Percentiles rank a stretch among this genome's conserved stretches.
Conservation (phyloP, 2,329 filamentous ascomycete species). For the Pseudopyricularia javanii region DNA sequence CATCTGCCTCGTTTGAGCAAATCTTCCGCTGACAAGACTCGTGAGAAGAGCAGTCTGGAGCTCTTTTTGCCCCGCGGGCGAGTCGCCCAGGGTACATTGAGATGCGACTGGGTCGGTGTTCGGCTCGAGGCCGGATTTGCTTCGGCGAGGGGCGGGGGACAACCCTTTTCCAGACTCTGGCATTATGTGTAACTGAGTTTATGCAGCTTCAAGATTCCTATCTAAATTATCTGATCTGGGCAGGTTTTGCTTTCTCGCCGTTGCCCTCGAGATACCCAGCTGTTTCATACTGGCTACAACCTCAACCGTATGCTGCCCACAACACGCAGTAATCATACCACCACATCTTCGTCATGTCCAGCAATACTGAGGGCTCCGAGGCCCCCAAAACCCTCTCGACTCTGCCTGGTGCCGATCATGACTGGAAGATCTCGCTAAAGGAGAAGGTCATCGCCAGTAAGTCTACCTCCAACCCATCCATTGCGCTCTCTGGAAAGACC, state of each 20-base stretch:
- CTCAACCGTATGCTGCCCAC: neutral
- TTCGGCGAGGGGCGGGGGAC: neutral
- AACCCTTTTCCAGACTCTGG: too few relatives aligned
- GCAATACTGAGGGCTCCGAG: neutral
- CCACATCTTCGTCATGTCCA: neutral
- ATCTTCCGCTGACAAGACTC: neutral
- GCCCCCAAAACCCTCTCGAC: constrained; percentile 8
- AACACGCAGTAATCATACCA: neutral
- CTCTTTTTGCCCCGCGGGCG: neutral
- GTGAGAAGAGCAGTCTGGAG: too few relatives aligned
- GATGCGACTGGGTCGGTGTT: neutral
- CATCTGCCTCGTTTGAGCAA: neutral
- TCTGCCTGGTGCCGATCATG: constrained; percentile 17
- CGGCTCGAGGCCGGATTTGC: neutral
- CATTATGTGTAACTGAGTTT: neutral
- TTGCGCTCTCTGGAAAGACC: neutral
- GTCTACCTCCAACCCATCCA: constrained; percentile 7
- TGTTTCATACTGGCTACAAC: neutral
- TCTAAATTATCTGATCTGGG: neutral
- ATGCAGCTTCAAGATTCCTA: neutral
- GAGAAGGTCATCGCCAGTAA: constrained; percentile 25
- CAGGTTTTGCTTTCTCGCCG: neutral
- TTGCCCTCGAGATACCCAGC: neutral
- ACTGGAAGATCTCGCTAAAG: constrained; percentile 21
- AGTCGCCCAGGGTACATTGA: neutral